Evolutionary conservation across 164 flowering plant species (phyloP).

Genomic region (Taxillus chinensis): DNA sequence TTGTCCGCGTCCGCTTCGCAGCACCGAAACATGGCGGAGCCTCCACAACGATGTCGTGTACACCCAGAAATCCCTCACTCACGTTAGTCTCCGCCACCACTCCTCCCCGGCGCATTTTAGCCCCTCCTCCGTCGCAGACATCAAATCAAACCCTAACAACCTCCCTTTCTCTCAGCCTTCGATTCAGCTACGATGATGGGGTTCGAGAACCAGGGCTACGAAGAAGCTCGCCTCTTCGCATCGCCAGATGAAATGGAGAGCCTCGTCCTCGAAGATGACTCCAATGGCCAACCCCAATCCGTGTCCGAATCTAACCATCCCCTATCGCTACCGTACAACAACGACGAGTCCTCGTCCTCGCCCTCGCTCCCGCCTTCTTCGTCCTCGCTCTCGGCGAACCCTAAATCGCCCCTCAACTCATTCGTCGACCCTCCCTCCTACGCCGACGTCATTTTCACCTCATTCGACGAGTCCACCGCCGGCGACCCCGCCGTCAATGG

Average conservation of each 20-base stretch:
- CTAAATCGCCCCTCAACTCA: conserved; percentile 19
- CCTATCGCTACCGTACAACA: conserved; percentile 5
- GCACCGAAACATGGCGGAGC: too few relatives aligned
- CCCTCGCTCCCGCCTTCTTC: background rate
- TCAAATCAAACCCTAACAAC: background rate
- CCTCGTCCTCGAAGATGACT: conserved; percentile 11
- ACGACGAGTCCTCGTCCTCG: conserved; percentile 7
- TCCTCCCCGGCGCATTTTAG: background rate
- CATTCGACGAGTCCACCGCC: conserved; percentile 21
- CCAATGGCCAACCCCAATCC: conserved; percentile 1
- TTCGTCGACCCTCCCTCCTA: conserved; percentile 40
- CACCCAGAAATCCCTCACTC: background rate
- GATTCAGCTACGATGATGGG: background rate
- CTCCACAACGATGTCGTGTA: background rate
- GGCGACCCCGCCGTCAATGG: conserved; percentile 5
- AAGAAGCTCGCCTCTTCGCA: conserved; percentile 2
- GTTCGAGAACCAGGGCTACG: conserved; percentile 2
- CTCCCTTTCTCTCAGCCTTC: background rate
- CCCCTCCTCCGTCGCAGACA: background rate
- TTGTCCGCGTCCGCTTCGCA: too few relatives aligned
- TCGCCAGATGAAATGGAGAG: conserved; percentile 14
- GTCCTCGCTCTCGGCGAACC: conserved; percentile 6
- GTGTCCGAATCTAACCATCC: conserved; percentile 2
- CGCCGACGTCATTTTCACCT: conserved; percentile 31
- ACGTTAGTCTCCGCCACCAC: background rate